Conservation (phyloP, 1,284 basidiomycete genomes). For the Ceratobasidium sp. region DNA sequence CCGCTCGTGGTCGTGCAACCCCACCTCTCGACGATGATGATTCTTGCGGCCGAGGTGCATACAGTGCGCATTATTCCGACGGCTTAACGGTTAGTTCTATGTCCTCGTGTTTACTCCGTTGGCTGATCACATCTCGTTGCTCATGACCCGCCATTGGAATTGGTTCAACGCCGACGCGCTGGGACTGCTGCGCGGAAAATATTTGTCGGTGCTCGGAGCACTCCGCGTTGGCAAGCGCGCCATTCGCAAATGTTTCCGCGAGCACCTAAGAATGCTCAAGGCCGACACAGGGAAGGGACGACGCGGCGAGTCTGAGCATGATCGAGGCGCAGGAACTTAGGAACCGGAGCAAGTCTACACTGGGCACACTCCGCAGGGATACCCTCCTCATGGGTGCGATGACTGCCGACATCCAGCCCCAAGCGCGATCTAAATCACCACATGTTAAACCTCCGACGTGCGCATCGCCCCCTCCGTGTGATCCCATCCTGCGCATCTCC, state of each 20-base stretch:
- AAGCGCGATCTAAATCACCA: neutral
- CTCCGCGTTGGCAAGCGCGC: slow-evolving; percentile 80
- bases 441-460: neutral
- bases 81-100: slow-evolving; percentile 73
- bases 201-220: slow-evolving; percentile 66
- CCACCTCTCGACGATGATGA: slow-evolving; percentile 68
- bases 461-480: slow-evolving; percentile 16
- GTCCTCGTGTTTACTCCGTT: neutral
- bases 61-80: slow-evolving; percentile 95
- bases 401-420: slow-evolving; percentile 54
- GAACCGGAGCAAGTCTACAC: slow-evolving; percentile 36
- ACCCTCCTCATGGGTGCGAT: slow-evolving; percentile 52
- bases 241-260: slow-evolving; percentile 86
- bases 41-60: slow-evolving; percentile 79
- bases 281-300: slow-evolving; percentile 69
- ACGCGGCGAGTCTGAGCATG: slow-evolving; percentile 46
- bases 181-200: slow-evolving; percentile 90
- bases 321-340: slow-evolving; percentile 30
- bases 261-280: slow-evolving; percentile 87
- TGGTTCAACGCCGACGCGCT: slow-evolving; percentile 98
- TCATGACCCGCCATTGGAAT: slow-evolving; percentile 90
- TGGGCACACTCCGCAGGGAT: slow-evolving; percentile 12
- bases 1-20: slow-evolving; percentile 92
- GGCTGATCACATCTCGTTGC: slow-evolving; percentile 55
- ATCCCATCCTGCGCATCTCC: slow-evolving; percentile 13